Conservation (phyloP, 768 basidiomycete species). For the Sarcodon aspratus region DNA sequence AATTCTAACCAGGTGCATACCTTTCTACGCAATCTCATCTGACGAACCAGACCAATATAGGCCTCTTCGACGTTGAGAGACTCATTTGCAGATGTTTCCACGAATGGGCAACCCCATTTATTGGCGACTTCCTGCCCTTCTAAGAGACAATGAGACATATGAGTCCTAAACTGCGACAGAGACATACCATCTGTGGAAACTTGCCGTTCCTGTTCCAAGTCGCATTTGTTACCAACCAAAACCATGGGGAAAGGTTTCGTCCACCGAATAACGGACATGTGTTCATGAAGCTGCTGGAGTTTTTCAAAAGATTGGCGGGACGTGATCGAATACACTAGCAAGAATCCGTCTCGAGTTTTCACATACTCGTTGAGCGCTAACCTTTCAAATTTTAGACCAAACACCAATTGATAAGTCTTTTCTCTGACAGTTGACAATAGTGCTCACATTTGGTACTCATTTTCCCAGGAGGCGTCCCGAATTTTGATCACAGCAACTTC, state of each 20-base stretch:
- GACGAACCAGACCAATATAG: background rate
- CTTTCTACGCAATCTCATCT: too few relatives aligned
- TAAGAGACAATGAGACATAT: background rate
- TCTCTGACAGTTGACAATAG: background rate
- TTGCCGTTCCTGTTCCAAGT: constrained; percentile 18
- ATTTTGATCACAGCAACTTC: too few relatives aligned
- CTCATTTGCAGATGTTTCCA: too few relatives aligned
- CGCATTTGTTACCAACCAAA: constrained; percentile 88
- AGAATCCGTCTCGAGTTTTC: constrained; percentile 96
- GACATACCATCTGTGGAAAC: constrained; percentile 80
- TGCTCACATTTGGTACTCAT: constrained; percentile 18
- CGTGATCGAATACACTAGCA: constrained; percentile 96
- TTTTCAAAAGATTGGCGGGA: constrained; percentile 96
- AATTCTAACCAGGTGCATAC: background rate
- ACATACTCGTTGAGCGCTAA: constrained; percentile 99
- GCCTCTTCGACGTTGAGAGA: background rate
- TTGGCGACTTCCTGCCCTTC: too few relatives aligned
- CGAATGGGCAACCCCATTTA: too few relatives aligned
- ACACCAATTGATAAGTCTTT: too few relatives aligned
- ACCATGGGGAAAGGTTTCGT: constrained; percentile 92
- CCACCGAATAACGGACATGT: constrained; percentile 94
- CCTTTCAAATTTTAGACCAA: constrained; percentile 26
- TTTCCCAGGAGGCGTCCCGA: too few relatives aligned
- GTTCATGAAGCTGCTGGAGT: constrained; percentile 90
- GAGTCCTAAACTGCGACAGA: background rate